Percentiles rank a stretch among this genome's conserved stretches.
phyloP scores from a whole-genome alignment of 345 rosid genomes.

The Corchorus olitorius region DNA sequence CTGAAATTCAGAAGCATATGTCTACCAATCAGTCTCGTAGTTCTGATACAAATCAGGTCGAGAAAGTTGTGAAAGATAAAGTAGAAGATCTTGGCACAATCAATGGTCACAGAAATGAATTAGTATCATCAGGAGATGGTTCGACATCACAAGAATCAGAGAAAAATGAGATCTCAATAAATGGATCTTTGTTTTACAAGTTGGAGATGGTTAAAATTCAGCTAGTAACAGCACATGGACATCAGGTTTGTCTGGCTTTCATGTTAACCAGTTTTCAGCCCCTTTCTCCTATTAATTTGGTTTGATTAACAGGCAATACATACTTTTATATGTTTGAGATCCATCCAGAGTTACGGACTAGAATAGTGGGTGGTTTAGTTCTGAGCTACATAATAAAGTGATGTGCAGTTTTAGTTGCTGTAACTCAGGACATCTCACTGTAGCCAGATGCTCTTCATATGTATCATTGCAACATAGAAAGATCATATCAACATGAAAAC shows the following conservation, averaged over 20 bases:
- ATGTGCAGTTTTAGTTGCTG: neutral
- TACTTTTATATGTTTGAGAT: neutral
- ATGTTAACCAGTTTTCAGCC: neutral
- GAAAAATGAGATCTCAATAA: slow-evolving; percentile 42
- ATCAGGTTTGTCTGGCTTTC: slow-evolving; percentile 52
- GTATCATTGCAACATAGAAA: neutral
- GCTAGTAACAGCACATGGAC: slow-evolving; percentile 76
- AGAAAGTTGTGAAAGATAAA: slow-evolving; percentile 36
- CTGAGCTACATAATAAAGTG: neutral
- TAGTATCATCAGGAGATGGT: slow-evolving; percentile 36
- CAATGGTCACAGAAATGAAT: slow-evolving; percentile 42
- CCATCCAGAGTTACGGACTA: neutral
- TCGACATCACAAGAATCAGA: slow-evolving; percentile 41
- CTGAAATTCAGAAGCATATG: slow-evolving; percentile 62
- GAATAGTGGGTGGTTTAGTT: neutral
- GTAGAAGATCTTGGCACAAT: slow-evolving; percentile 40
- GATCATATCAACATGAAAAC: neutral
- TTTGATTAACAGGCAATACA: neutral
- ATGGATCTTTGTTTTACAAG: slow-evolving; percentile 70
- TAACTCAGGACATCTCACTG: neutral
- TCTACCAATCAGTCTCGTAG: slow-evolving; percentile 37
- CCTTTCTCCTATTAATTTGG: neutral
- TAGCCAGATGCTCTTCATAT: neutral
- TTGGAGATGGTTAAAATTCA: slow-evolving; percentile 80
- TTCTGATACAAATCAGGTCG: slow-evolving; percentile 37